phyloP scores from a whole-genome alignment of 306 rosid species.

The Crotalaria pallida region DNA sequence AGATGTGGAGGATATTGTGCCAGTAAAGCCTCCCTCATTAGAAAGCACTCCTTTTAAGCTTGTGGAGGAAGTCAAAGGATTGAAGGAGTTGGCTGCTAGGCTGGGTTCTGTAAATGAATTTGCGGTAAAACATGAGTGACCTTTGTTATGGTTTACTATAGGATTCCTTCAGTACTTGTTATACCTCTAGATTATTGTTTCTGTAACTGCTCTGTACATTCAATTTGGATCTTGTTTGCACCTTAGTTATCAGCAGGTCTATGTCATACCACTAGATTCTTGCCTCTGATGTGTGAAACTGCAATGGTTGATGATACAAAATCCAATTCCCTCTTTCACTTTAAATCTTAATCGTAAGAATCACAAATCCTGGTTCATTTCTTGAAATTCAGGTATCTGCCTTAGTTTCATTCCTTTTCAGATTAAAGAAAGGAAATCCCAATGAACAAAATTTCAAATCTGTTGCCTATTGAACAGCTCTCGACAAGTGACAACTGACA shows the following conservation, averaged over 20 bases:
- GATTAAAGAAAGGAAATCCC: not conserved
- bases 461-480: constrained; percentile 1
- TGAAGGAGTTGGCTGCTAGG: constrained; percentile 78
- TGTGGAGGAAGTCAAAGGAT: constrained; percentile 74
- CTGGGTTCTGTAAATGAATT: constrained; percentile 64
- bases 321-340: not conserved
- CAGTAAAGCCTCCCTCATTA: constrained; percentile 44
- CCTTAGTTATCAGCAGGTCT: not conserved
- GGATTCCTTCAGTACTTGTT: not conserved
- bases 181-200: not conserved
- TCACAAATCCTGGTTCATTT: not conserved
- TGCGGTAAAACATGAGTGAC: constrained; percentile 55
- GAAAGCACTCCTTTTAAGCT: constrained; percentile 78
- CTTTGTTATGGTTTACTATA: not conserved
- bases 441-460: constrained; percentile 4
- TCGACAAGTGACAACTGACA: not conserved
- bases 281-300: not conserved
- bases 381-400: not conserved
- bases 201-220: not conserved
- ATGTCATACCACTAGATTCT: not conserved
- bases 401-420: not conserved
- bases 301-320: not conserved
- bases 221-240: constrained; percentile 11
- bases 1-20: constrained; percentile 41
- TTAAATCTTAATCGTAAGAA: constrained; percentile 6